Conservation (phyloP, 2,329 filamentous ascomycete species). For the Alternaria brassicae region DNA sequence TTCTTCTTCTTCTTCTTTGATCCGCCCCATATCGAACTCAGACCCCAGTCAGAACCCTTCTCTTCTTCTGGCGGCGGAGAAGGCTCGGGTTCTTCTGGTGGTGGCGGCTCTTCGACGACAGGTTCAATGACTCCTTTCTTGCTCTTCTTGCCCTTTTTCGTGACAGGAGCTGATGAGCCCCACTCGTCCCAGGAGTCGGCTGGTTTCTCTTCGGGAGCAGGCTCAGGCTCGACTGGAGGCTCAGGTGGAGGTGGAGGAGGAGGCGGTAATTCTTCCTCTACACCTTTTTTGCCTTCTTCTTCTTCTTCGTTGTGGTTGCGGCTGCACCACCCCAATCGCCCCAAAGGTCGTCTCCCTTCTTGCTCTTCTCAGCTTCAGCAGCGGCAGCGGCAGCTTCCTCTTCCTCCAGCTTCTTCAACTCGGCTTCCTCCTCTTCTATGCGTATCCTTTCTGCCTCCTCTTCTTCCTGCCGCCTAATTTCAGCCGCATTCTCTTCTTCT, state of each 20-base stretch:
- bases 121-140: constrained; percentile 48
- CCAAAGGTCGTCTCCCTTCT: constrained; percentile 47
- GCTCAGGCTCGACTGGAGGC: constrained; percentile 40
- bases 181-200: constrained; percentile 40
- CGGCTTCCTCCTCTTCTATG: constrained; percentile 34
- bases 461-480: constrained; percentile 28
- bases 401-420: constrained; percentile 31
- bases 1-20: constrained; percentile 58
- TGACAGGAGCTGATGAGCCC: constrained; percentile 21
- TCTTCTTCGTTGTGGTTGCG: constrained; percentile 38
- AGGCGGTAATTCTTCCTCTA: constrained; percentile 32
- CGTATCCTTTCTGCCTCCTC: constrained; percentile 39
- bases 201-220: constrained; percentile 32
- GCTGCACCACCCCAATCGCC: constrained; percentile 39
- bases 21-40: constrained; percentile 50
- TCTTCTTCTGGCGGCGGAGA: constrained; percentile 42
- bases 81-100: constrained; percentile 34
- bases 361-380: constrained; percentile 33
- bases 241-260: constrained; percentile 46
- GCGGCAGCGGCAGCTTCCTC: constrained; percentile 35
- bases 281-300: constrained; percentile 45
- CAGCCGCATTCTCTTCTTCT: constrained; percentile 33
- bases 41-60: constrained; percentile 45
- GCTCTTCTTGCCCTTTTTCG: constrained; percentile 41
- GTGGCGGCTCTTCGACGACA: constrained; percentile 22